Base-by-base conservation (phyloP, 108 stramenopile species). In the Pseudonitzschia pungens region DNA sequence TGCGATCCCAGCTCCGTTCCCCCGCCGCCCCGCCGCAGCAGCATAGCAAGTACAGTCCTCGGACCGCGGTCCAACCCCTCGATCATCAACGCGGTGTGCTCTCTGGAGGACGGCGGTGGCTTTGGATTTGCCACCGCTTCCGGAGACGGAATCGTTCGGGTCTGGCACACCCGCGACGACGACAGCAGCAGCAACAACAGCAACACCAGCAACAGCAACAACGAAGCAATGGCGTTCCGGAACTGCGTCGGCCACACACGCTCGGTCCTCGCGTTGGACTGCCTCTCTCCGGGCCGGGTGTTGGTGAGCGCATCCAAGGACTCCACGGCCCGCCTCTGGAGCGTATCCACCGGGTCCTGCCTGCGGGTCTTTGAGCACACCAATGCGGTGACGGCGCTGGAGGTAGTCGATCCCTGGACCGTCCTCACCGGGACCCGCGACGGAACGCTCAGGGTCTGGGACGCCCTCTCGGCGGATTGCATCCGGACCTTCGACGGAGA, bases 361-460 rank as follows among this genome's bases (percentile, higher is more conserved):
- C 41, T 80, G 24, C 74, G 67, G 18, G 53, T 69, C n/a, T 72
- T 80, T n/a, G 26, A 44, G 31, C 79, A 80, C 62, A 27, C 1
- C 0, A 74, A 40, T 16, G 48, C 75, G 3, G 75, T 80, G 24
- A 63, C 54, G 27, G 32, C 58, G 20, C 33, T 80, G 48, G 65
- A 41, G 22, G 53, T 74, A 1, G 51, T 76, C 15, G 79, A 80
- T 24, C 24, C 57, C 4, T 60, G 43, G 29, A 75, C 75, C 29
- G 22, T 81, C 62, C 58, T 84, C 29, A 81, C 80, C 2, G 84
- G 70, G 6, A 69, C 70, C 7, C 31, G 64, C 20, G 84, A 81
- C 44, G 36, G 26, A 0, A 76, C 74, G 36, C 70, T 78, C 42
- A 69, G 55, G 45, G 59, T 81, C 15, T 84, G 80, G 80, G 76